Base-by-base conservation (phyloP, 768 basidiomycete species). In the Serendipita indica region DNA sequence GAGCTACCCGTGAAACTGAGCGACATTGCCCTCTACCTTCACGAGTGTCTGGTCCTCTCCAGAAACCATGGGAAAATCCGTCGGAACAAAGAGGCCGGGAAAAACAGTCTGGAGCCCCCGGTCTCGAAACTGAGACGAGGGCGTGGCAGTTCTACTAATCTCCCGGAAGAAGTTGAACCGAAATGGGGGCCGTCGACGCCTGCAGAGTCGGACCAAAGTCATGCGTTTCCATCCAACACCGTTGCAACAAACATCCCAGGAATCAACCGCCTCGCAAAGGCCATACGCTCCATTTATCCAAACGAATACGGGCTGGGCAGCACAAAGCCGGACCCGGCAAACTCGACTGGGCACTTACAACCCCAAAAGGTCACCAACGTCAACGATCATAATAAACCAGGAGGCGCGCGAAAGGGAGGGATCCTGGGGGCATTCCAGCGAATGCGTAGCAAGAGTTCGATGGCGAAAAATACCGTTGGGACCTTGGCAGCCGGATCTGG, bases 281-380 rank as follows among this genome's bases (percentile, higher is more conserved):
- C 49, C 7, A 33, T 54, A 18, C 22, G 32, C 7, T 22, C 10
- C 7, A 25, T 54, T 30, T 54, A 54, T 33, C 49, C 49, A 12
- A 28, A 54, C 4, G 49, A 54, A 54, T 54, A 54, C 25, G 49
- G 22, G n/a, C 22, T 54, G 3, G 49, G 49, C 4, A 54, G 49
- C 32, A 25, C 49, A 27, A 54, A 18, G 30, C n/a, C 49, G 22
- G 32, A 54, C n/a, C 22, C 22, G 0, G 49, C 49, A 28, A 28
- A 18, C 12, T 10, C 13, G 7, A 4, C 22, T 28, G 49, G 22
- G 22, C 22, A 4, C 7, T 18, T 54, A 27, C 25, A 54, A 28
- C 7, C 4, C 10, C 18, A 43, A n/a, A 54, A 54, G 25, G 7
- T 16, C n/a, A 27, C 10, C 7, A 54, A 33, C 49, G 49, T 54